phyloP scores from a whole-genome alignment of 208 protist genomes.

The Dictyostelium gargantuum region DNA sequence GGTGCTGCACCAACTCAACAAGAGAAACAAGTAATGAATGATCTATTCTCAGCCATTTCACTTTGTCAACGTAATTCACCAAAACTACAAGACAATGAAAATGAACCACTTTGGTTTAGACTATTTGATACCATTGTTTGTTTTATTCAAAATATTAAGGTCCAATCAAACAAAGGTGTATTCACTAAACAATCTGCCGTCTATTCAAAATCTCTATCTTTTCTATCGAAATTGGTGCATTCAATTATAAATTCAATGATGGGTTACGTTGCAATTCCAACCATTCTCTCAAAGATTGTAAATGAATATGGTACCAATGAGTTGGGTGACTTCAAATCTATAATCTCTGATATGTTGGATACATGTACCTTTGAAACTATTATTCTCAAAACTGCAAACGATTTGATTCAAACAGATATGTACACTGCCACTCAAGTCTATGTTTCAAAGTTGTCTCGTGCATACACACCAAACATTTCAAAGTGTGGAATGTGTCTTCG shows the following conservation, averaged over 20 bases:
- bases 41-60: constrained; percentile 12
- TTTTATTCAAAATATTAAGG: constrained; percentile 25
- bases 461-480: neutral
- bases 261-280: constrained; percentile 59
- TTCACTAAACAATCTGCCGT: neutral
- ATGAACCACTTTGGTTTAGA: constrained; percentile 65
- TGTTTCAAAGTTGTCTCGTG: neutral
- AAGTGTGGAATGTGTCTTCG: constrained; percentile 32
- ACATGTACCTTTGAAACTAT: constrained; percentile 59
- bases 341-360: constrained; percentile 60
- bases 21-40: constrained; percentile 40
- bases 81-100: constrained; percentile 36
- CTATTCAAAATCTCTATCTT: constrained; percentile 5
- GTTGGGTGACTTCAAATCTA: constrained; percentile 62
- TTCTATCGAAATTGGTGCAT: constrained; percentile 29
- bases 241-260: constrained; percentile 62
- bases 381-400: constrained; percentile 46
- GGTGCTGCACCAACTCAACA: neutral
- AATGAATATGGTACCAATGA: constrained; percentile 59
- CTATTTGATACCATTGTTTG: constrained; percentile 46
- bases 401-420: constrained; percentile 55
- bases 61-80: constrained; percentile 62
- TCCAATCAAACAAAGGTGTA: neutral
- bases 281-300: constrained; percentile 40
- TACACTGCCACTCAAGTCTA: neutral